These are phyloP conservation scores for Picocystis salinarum DNA, from an alignment of 139 green algal genomes.

Conservation along the genomic window DNA sequence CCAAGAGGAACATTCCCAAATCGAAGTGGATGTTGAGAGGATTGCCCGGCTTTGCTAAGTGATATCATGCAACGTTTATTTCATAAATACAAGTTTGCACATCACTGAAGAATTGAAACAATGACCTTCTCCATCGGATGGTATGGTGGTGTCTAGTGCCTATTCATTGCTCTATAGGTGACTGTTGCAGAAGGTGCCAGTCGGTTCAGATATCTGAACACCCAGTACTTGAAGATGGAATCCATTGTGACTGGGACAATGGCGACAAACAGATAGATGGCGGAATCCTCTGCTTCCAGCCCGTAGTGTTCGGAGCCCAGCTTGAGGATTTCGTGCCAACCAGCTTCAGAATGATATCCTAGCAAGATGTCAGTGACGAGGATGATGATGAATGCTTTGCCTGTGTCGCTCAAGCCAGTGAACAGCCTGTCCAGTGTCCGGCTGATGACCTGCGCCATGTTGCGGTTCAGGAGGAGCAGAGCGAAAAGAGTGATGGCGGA, in stretches of 20 bases:
- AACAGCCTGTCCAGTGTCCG: constrained; percentile 52
- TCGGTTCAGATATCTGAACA: constrained; percentile 68
- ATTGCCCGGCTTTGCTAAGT: constrained; percentile 16
- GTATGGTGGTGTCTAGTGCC: too few relatives aligned
- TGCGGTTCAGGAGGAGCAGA: constrained; percentile 4
- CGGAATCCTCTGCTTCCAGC: constrained; percentile 33
- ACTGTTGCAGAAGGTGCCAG: constrained; percentile 55
- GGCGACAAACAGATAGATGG: constrained; percentile 39
- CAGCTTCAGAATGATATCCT: constrained; percentile 84
- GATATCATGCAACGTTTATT: too few relatives aligned
- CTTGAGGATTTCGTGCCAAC: constrained; percentile 60
- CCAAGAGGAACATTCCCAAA: constrained; percentile 7
- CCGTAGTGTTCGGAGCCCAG: constrained; percentile 59
- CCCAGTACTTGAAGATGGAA: constrained; percentile 79
- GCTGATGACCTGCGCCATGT: constrained; percentile 22
- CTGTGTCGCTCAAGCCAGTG: constrained; percentile 62
- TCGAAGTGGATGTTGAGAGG: constrained; percentile 19
- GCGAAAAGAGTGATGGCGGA: not conserved
- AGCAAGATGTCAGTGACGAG: constrained; percentile 60
- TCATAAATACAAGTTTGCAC: too few relatives aligned
- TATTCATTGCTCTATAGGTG: constrained; percentile 61
- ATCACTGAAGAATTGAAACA: too few relatives aligned
- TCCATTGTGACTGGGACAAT: constrained; percentile 66
- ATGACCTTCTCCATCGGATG: too few relatives aligned
- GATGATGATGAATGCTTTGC: constrained; percentile 85